Evolutionary conservation across 106 monocot species (phyloP).

Genomic region (Acorus gramineus): DNA sequence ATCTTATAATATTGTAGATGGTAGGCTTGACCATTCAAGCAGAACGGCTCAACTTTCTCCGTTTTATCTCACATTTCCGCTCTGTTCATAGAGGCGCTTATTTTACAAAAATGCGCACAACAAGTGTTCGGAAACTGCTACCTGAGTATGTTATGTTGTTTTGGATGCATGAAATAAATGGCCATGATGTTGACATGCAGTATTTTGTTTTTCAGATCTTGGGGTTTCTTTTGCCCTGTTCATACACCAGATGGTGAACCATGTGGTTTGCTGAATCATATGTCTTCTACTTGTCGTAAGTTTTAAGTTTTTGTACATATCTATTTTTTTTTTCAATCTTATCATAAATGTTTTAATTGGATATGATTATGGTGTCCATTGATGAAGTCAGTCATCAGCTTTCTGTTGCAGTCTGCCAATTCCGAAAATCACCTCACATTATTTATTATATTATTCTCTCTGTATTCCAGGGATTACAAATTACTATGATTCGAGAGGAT

Average conservation of each 20-base stretch:
- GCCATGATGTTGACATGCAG: conserved; percentile 2
- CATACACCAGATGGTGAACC: conserved; percentile 97
- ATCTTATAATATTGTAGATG: conserved; percentile 24
- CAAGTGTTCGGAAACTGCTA: conserved; percentile 80
- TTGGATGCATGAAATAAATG: conserved; percentile 1
- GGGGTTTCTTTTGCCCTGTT: conserved; percentile 98
- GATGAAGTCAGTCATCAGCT: too few species aligned
- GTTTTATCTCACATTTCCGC: conserved; percentile 85
- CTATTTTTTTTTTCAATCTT: neutral
- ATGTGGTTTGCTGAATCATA: conserved; percentile 96
- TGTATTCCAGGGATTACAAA: conserved; percentile 56
- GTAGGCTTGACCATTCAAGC: conserved; percentile 78
- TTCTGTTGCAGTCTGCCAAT: too few species aligned
- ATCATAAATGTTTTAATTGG: neutral
- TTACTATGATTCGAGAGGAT: conserved; percentile 56
- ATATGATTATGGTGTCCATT: neutral
- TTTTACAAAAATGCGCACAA: conserved; percentile 90
- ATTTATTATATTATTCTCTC: neutral
- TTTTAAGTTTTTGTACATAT: neutral
- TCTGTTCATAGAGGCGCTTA: conserved; percentile 87
- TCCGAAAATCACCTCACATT: too few species aligned
- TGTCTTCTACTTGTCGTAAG: conserved; percentile 82
- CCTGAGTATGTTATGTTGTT: conserved; percentile 72
- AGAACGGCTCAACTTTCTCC: conserved; percentile 82
- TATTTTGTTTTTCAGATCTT: conserved; percentile 44